phyloP scores from a whole-genome alignment of 306 rosid species.

The Prosopis cineraria region DNA sequence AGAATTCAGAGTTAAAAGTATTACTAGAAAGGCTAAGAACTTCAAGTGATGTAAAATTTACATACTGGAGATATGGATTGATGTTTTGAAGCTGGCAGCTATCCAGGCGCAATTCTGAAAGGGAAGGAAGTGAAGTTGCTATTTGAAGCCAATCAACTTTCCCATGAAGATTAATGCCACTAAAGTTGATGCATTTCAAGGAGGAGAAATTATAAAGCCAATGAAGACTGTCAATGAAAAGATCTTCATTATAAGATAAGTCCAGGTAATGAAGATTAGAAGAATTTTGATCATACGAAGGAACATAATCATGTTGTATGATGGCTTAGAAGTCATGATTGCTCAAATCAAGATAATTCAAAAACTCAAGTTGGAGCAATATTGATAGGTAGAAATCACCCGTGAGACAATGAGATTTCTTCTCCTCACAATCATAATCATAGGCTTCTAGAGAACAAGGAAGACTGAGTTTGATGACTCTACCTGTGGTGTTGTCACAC shows the following conservation, averaged over 20 bases:
- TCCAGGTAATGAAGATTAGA: background rate
- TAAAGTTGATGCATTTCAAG: background rate
- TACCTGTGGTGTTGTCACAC: too few relatives aligned
- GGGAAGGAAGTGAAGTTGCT: constrained; percentile 16
- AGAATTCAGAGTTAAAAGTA: background rate
- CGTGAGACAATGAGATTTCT: too few relatives aligned
- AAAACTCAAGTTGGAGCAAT: too few relatives aligned
- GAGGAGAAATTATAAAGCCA: background rate
- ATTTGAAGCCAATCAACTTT: constrained; percentile 17
- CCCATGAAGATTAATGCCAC: background rate
- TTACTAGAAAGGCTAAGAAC: background rate
- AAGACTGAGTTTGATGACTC: too few relatives aligned
- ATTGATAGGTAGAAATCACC: too few relatives aligned
- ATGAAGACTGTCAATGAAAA: background rate
- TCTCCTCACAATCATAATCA: too few relatives aligned
- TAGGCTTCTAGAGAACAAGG: too few relatives aligned
- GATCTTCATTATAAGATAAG: background rate
- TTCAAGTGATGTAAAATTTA: constrained; percentile 11
- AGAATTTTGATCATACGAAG: background rate
- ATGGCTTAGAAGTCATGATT: too few relatives aligned
- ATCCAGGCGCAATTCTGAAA: background rate
- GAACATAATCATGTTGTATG: background rate
- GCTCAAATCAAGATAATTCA: too few relatives aligned
- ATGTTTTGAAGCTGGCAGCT: constrained; percentile 6
- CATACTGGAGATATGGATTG: constrained; percentile 9